phyloP scores from a whole-genome alignment of 306 rosid genomes.

The Cucumis hystrix region DNA sequence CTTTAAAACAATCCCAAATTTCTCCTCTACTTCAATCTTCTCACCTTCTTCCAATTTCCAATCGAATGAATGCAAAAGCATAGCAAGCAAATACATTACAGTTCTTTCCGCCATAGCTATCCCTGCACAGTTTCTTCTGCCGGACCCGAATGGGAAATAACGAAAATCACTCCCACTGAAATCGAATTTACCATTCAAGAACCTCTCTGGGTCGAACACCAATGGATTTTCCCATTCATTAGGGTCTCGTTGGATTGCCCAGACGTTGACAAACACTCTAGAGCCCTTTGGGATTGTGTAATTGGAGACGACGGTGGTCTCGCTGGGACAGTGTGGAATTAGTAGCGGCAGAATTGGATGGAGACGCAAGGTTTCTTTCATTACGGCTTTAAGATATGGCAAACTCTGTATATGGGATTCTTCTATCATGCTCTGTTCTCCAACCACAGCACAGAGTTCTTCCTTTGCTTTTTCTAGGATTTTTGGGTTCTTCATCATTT shows the following conservation, averaged over 20 bases:
- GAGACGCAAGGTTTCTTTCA: conserved; percentile 58
- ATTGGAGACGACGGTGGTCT: conserved; percentile 29
- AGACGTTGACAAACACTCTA: conserved; percentile 41
- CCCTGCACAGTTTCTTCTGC: neutral
- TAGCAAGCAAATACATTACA: conserved; percentile 35
- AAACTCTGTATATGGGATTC: conserved; percentile 45
- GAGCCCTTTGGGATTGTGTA: conserved; percentile 54
- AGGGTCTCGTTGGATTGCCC: conserved; percentile 68
- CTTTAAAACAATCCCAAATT: conserved; percentile 45
- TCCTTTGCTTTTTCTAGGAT: conserved; percentile 28
- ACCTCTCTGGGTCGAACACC: neutral
- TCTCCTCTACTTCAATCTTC: conserved; percentile 30
- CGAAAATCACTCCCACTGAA: neutral
- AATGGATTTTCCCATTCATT: neutral
- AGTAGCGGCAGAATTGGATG: conserved; percentile 45
- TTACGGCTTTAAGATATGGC: conserved; percentile 40
- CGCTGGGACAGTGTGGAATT: conserved; percentile 43
- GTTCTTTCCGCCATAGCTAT: neutral
- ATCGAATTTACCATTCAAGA: neutral
- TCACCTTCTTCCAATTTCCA: conserved; percentile 34
- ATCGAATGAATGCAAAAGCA: conserved; percentile 47
- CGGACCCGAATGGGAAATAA: neutral
- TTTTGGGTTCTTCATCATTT: conserved; percentile 32
- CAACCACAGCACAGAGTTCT: conserved; percentile 32
- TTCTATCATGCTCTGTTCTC: conserved; percentile 41